A percentile compares a stretch with the other conserved stretches of the same genome.
Evolutionary conservation across 345 rosid species (phyloP).

Genomic region (Kandelia obovata): DNA sequence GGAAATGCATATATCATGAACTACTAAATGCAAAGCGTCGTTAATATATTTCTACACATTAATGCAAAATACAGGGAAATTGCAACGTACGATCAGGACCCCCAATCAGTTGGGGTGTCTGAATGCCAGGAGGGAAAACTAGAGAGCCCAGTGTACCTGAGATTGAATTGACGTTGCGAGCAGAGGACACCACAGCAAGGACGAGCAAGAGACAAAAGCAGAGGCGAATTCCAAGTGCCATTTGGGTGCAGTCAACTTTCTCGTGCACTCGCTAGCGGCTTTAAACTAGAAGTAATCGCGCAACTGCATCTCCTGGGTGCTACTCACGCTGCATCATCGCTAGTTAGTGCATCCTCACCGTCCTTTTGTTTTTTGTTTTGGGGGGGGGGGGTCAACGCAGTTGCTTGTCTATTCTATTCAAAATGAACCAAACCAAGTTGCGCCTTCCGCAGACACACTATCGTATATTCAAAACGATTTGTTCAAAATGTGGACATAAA

Average conservation of each 20-base stretch:
- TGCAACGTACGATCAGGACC: too few species aligned
- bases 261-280: not conserved
- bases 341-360: slow-evolving; percentile 12
- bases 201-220: slow-evolving; percentile 32
- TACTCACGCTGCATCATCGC: not conserved
- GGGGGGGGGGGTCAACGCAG: slow-evolving; percentile 23
- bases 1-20: too few species aligned
- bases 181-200: slow-evolving; percentile 33
- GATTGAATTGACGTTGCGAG: slow-evolving; percentile 32
- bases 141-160: slow-evolving; percentile 31
- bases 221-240: slow-evolving; percentile 29
- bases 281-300: not conserved
- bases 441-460: not conserved
- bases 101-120: too few species aligned
- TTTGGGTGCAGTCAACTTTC: not conserved
- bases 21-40: too few species aligned
- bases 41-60: too few species aligned
- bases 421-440: not conserved
- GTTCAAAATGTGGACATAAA: too few species aligned
- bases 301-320: slow-evolving; percentile 13
- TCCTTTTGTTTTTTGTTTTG: not conserved
- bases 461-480: not conserved
- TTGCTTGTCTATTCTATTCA: slow-evolving; percentile 11
- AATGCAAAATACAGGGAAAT: too few species aligned
- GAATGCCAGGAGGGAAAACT: not conserved